Conservation (phyloP, 2,329 filamentous ascomycete species). For the Trichoderma atrobrunneum region DNA sequence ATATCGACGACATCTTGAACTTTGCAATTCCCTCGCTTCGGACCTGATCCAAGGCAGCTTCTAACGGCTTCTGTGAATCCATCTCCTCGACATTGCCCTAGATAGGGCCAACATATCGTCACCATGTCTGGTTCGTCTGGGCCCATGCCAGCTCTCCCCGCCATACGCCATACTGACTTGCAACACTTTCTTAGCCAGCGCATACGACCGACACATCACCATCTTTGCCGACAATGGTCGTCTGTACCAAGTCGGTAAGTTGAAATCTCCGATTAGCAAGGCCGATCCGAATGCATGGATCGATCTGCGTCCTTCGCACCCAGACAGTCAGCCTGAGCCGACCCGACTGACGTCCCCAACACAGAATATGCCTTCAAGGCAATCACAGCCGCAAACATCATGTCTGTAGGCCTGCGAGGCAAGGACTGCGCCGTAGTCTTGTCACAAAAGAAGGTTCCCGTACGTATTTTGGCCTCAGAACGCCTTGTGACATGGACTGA, state of each 20-base stretch:
- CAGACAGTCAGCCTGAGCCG: neutral
- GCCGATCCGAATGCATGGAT: neutral
- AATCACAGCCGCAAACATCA: slow-evolving; percentile 98
- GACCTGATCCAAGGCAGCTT: neutral
- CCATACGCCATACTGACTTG: slow-evolving; percentile 29
- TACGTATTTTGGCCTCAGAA: slow-evolving; percentile 50
- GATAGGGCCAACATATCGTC: slow-evolving; percentile 29
- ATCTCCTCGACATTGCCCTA: slow-evolving; percentile 13
- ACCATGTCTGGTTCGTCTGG: slow-evolving; percentile 52
- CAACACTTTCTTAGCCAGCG: slow-evolving; percentile 50
- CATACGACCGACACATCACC: slow-evolving; percentile 98
- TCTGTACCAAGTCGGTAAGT: slow-evolving; percentile 98
- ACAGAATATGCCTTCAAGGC: slow-evolving; percentile 99
- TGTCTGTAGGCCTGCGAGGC: slow-evolving; percentile 90
- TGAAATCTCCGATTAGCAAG: slow-evolving; percentile 13
- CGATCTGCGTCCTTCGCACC: neutral
- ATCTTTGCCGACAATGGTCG: slow-evolving; percentile 99
- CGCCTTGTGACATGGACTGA: slow-evolving; percentile 21
- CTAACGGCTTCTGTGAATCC: neutral
- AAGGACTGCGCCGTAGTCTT: slow-evolving; percentile 97
- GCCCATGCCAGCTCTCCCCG: slow-evolving; percentile 20
- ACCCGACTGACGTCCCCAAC: slow-evolving; percentile 26
- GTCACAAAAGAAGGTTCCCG: slow-evolving; percentile 99
- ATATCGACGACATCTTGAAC: neutral
- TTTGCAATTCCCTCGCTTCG: slow-evolving; percentile 12